Base-by-base conservation (phyloP, 495 filamentous ascomycete species). In the Penicillium odoratum region DNA sequence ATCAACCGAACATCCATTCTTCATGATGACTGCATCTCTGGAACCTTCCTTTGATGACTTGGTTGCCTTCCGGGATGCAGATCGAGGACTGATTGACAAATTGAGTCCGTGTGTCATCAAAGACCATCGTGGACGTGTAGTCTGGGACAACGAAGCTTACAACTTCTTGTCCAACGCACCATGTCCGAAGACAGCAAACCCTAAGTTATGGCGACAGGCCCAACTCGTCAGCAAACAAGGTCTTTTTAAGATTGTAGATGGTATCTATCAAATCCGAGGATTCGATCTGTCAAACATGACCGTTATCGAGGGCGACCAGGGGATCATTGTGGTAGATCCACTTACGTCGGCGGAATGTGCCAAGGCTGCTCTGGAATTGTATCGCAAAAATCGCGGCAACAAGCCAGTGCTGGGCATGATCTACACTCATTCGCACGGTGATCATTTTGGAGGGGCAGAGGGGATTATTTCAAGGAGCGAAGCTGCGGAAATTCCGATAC, bases 351-450 rank as follows among this genome's bases (percentile, higher is more conserved):
- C 25, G 16, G 44, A 47, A 26, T 25, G 16, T 28, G 18, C 44
- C 4, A 11, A 11, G 10, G 21, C 16, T 25, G 44, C 44, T 21
- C 44, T 47, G 5, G 18, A 25, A 13, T 18, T 47, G 10, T 47
- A 47, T 26, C 6, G 25, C 16, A 47, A 47, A 33, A 33, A 7
- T 33, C 31, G 31, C 26, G 38, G 40, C 21, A 16, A 29, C 15
- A 18, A 63, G 30, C 0, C 6, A 67, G 5, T 62, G 31, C 31
- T 33, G 31, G 31, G 31, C 31, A 33, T 33, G 31, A 33, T 69
- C 10, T 69, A 67, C 48, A 56, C 67, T 3, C 67, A 69, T 28
- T 69, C 64, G 0, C 67, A 69, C 21, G 43, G 44, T 8, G 67
- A 69, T 44, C 67, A 69, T 48, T 64, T 57, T 25, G 60, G 62